Percentiles rank a stretch among this genome's conserved stretches.
These are phyloP conservation scores for Rhododendron williamsianum DNA, from an alignment of 148 eudicot species.

Conservation along the genomic window DNA sequence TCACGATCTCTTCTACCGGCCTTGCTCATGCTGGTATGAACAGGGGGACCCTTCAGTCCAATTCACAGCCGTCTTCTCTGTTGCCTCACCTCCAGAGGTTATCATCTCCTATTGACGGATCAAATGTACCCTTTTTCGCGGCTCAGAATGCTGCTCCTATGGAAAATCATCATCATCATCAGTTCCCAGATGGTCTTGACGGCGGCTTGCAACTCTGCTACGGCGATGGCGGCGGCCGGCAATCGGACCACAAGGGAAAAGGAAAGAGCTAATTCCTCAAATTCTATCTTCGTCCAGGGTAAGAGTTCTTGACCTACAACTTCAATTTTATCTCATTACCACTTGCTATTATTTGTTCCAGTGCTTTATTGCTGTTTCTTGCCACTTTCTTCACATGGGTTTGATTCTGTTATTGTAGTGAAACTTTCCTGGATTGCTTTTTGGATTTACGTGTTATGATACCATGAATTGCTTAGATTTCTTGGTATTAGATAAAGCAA, in stretches of 20 bases:
- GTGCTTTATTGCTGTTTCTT: not conserved
- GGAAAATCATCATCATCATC: conserved; percentile 36
- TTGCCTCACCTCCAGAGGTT: conserved; percentile 74
- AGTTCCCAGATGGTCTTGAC: conserved; percentile 46
- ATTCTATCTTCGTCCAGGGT: conserved; percentile 24
- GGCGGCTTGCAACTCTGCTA: conserved; percentile 61
- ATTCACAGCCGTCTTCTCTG: conserved; percentile 53
- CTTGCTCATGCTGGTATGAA: conserved; percentile 41
- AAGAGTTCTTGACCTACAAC: not conserved
- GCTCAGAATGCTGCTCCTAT: conserved; percentile 27
- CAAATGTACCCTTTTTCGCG: conserved; percentile 56
- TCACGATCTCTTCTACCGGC: conserved; percentile 54
- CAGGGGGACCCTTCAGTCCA: conserved; percentile 99
- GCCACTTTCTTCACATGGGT: conserved; percentile 6
- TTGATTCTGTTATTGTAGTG: not conserved
- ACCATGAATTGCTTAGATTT: conserved; percentile 10
- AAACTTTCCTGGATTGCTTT: conserved; percentile 17
- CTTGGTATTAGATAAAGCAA: conserved; percentile 23
- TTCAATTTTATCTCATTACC: not conserved
- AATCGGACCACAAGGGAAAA: conserved; percentile 70
- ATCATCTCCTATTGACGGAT: conserved; percentile 38
- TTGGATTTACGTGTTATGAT: conserved; percentile 11
- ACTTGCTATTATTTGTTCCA: not conserved
- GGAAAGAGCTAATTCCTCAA: conserved; percentile 27
- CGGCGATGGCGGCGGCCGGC: conserved; percentile 38